phyloP scores from a whole-genome alignment of 2,329 filamentous ascomycete genomes.

The Alternaria ethzedia region DNA sequence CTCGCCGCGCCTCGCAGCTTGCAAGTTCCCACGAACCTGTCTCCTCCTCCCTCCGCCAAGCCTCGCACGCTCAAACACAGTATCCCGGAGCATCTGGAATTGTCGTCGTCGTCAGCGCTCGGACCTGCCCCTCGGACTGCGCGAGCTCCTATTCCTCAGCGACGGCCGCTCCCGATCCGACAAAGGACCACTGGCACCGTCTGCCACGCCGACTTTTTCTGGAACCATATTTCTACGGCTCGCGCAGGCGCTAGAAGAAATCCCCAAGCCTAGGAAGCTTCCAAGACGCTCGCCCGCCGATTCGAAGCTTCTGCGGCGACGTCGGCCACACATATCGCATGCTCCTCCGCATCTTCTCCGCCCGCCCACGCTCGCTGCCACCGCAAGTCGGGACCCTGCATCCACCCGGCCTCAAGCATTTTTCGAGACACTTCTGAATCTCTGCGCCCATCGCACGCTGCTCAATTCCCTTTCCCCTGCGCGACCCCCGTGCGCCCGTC shows the following conservation, averaged over 20 bases:
- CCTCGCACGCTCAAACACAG: neutral
- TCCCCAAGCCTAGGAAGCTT: conserved; percentile 4
- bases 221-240: conserved; percentile 11
- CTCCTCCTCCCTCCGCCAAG: conserved; percentile 10
- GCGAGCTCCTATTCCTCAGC: conserved; percentile 20
- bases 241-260: conserved; percentile 21
- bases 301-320: conserved; percentile 9
- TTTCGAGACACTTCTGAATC: conserved; percentile 7
- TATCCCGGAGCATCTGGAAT: neutral
- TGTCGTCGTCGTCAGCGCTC: conserved; percentile 5
- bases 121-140: conserved; percentile 13
- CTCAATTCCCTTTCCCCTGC: neutral
- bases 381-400: conserved; percentile 15
- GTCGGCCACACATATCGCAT: conserved; percentile 21
- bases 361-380: conserved; percentile 5
- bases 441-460: neutral
- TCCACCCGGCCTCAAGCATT: conserved; percentile 4
- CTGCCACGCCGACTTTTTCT: conserved; percentile 16
- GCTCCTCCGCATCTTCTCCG: conserved; percentile 19
- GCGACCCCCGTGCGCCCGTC: neutral
- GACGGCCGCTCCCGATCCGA: conserved; percentile 21
- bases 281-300: conserved; percentile 2
- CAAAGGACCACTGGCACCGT: conserved; percentile 9
- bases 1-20: neutral
- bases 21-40: neutral